Conservation (phyloP, 2,329 filamentous ascomycete species). For the Colletotrichum chlorophyti region DNA sequence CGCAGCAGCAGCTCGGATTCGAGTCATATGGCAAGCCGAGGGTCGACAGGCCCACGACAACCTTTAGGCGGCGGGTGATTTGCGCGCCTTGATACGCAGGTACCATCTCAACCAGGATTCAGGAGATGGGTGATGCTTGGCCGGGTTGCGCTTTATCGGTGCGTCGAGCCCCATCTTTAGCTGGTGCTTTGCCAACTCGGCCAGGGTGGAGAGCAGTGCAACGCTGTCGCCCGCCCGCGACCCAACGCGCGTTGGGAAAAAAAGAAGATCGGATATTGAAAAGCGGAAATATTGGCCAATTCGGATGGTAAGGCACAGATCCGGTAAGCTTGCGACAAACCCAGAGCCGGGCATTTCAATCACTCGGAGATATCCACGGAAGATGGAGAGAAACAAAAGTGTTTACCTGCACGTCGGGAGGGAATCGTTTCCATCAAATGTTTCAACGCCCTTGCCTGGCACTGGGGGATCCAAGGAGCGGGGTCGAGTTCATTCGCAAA, state of each 20-base stretch:
- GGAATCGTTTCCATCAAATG: conserved; percentile 24
- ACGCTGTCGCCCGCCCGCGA: conserved; percentile 17
- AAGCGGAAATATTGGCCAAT: neutral
- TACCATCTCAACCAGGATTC: neutral
- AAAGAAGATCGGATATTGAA: conserved; percentile 4
- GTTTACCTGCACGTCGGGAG: conserved; percentile 11
- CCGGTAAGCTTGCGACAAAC: neutral
- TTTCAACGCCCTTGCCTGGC: conserved; percentile 19
- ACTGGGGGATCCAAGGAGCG: conserved; percentile 13
- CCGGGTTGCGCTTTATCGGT: conserved; percentile 3
- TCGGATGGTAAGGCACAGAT: neutral
- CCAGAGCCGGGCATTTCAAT: neutral
- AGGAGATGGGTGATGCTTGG: conserved; percentile 19
- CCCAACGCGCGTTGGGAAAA: conserved; percentile 1
- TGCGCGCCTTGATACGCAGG: conserved; percentile 4
- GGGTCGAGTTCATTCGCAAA: conserved; percentile 11
- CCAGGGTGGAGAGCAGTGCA: conserved; percentile 13
- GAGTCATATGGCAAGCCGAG: conserved; percentile 11
- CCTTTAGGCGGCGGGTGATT: neutral
- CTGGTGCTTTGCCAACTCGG: conserved; percentile 18
- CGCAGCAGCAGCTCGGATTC: neutral
- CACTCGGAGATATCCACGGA: conserved; percentile 12
- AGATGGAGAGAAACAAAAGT: neutral
- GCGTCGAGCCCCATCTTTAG: conserved; percentile 10
- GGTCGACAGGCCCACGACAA: neutral